Percentiles rank a stretch among this genome's conserved stretches.
These are phyloP conservation scores for Cercospora zeae-maydis DNA, from an alignment of 2,329 filamentous ascomycete species.

Conservation along the genomic window DNA sequence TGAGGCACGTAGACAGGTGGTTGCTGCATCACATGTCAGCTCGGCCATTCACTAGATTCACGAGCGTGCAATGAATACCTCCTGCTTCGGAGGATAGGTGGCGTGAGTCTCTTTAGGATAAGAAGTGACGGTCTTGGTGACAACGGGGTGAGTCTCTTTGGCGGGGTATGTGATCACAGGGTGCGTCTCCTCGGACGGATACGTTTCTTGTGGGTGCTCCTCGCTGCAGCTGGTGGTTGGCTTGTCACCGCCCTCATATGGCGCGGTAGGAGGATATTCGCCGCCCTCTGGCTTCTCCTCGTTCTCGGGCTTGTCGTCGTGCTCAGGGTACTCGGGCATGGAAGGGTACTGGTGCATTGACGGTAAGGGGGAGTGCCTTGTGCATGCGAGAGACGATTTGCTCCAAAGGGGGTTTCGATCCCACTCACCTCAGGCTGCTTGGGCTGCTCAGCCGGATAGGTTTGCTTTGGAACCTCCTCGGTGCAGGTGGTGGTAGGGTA, in stretches of 20 bases:
- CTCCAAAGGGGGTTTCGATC: not conserved
- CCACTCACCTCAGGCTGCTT: not conserved
- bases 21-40: not conserved
- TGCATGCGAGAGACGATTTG: not conserved
- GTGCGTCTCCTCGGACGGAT: constrained; percentile 5
- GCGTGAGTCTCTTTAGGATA: not conserved
- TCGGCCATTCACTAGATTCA: too few relatives aligned
- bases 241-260: too few relatives aligned
- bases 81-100: not conserved
- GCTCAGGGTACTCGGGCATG: not conserved
- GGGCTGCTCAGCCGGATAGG: not conserved
- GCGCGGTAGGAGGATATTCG: not conserved
- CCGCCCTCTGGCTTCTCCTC: not conserved
- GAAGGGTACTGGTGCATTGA: not conserved
- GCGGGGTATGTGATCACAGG: not conserved
- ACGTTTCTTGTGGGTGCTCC: not conserved
- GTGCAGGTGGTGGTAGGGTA: not conserved
- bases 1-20: not conserved
- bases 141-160: not conserved
- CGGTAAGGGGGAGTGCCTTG: not conserved
- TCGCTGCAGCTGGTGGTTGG: constrained; percentile 7
- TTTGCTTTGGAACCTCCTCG: not conserved
- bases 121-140: not conserved
- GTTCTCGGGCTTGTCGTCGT: not conserved
- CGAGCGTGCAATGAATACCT: too few relatives aligned